phyloP scores from a whole-genome alignment of 805 yeast genomes.

The Priceomyces castillae region DNA sequence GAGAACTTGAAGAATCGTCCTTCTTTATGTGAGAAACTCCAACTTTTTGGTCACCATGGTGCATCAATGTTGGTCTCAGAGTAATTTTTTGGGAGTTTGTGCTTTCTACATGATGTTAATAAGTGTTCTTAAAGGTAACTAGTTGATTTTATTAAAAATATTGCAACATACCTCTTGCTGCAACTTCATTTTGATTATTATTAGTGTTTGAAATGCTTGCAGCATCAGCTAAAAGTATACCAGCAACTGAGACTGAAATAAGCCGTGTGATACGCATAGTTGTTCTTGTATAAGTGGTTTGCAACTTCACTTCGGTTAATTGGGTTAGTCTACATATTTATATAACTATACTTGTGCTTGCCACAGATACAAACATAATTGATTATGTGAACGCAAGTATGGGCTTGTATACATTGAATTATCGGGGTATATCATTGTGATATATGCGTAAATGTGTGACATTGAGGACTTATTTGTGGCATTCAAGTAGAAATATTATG shows the following conservation, averaged over 20 bases:
- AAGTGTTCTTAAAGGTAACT: too few species aligned
- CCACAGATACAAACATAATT: slow-evolving; percentile 1
- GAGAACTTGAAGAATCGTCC: not conserved
- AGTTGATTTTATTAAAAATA: too few species aligned
- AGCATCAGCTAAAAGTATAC: slow-evolving; percentile 1
- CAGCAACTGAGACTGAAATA: not conserved
- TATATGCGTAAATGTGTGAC: too few species aligned
- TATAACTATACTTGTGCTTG: not conserved
- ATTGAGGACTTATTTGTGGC: too few species aligned
- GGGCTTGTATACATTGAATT: too few species aligned
- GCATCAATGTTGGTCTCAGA: not conserved
- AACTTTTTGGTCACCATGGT: not conserved
- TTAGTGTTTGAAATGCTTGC: not conserved
- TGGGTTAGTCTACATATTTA: not conserved
- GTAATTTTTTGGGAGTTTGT: not conserved
- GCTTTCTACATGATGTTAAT: too few species aligned
- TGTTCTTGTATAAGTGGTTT: not conserved
- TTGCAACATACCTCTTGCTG: not conserved
- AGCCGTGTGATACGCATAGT: not conserved
- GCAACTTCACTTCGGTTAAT: not conserved
- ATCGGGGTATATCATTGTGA: too few species aligned
- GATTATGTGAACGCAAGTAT: not conserved
- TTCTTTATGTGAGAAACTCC: not conserved
- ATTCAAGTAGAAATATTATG: too few species aligned
- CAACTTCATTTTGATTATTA: not conserved